phyloP scores from a whole-genome alignment of 768 basidiomycete genomes.

The Suillus weaverae region DNA sequence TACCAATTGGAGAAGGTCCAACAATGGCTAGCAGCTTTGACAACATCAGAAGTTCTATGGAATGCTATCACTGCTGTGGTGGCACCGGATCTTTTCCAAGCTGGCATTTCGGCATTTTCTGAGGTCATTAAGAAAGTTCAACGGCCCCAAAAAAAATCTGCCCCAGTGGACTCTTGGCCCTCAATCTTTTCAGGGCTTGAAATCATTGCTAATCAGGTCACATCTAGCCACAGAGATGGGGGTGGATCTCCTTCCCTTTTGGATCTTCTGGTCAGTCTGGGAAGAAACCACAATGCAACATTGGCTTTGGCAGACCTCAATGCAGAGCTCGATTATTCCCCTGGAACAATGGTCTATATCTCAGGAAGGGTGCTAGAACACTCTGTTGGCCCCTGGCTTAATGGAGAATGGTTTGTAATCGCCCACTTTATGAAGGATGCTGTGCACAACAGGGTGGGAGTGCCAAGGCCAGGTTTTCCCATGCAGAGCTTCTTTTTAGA shows the following conservation, averaged over 20 bases:
- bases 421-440: too few relatives aligned
- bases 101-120: not conserved
- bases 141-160: not conserved
- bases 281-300: too few relatives aligned
- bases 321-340: too few relatives aligned
- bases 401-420: too few relatives aligned
- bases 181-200: slow-evolving; percentile 4
- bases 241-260: not conserved
- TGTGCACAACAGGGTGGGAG: too few relatives aligned
- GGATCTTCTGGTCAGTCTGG: too few relatives aligned
- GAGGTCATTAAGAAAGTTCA: not conserved
- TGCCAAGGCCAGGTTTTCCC: not conserved
- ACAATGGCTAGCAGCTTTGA: not conserved
- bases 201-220: slow-evolving; percentile 6
- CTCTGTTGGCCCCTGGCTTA: too few relatives aligned
- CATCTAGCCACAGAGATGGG: not conserved
- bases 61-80: not conserved
- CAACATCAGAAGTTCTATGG: not conserved
- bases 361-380: too few relatives aligned
- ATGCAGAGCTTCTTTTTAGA: not conserved
- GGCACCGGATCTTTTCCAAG: not conserved
- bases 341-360: too few relatives aligned
- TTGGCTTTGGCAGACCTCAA: too few relatives aligned
- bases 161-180: slow-evolving; percentile 1
- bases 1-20: not conserved